Evolutionary conservation across 805 yeast genomes (phyloP).

Genomic region (Metschnikowia similis): DNA sequence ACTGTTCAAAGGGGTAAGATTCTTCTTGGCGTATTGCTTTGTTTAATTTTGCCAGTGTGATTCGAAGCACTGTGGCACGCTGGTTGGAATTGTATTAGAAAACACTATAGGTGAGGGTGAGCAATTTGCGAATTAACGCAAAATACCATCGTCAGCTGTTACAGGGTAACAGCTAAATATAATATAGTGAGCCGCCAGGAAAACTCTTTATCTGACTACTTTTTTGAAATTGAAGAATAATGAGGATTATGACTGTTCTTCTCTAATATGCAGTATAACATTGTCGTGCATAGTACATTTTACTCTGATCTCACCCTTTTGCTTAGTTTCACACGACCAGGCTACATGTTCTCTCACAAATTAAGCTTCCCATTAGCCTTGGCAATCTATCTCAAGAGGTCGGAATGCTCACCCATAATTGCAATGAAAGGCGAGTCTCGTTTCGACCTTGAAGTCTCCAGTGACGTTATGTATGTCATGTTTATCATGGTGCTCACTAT

Average conservation of each 20-base stretch:
- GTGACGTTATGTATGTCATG: slow-evolving; percentile 1
- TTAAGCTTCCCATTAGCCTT: neutral
- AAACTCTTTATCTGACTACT: too few relatives aligned
- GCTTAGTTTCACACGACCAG: neutral
- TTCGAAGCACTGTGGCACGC: too few relatives aligned
- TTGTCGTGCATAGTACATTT: slow-evolving; percentile 2
- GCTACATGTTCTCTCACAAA: neutral
- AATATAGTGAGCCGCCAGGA: too few relatives aligned
- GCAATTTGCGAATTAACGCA: too few relatives aligned
- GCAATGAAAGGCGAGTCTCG: neutral
- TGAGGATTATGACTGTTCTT: too few relatives aligned
- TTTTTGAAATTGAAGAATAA: too few relatives aligned
- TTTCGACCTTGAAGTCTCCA: neutral
- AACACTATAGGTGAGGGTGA: too few relatives aligned
- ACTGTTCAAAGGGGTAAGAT: neutral
- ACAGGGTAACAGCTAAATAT: too few relatives aligned
- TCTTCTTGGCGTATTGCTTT: neutral
- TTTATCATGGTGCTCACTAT: slow-evolving; percentile 3
- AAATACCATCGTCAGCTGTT: too few relatives aligned
- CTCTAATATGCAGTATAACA: neutral
- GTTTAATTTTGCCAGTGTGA: neutral
- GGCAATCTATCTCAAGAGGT: neutral
- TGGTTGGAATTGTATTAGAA: too few relatives aligned
- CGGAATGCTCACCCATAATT: neutral
- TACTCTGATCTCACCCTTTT: neutral